Percentiles rank a stretch among this genome's conserved stretches.
phyloP scores from a whole-genome alignment of 768 basidiomycete genomes.

The Royoungia palumana region DNA sequence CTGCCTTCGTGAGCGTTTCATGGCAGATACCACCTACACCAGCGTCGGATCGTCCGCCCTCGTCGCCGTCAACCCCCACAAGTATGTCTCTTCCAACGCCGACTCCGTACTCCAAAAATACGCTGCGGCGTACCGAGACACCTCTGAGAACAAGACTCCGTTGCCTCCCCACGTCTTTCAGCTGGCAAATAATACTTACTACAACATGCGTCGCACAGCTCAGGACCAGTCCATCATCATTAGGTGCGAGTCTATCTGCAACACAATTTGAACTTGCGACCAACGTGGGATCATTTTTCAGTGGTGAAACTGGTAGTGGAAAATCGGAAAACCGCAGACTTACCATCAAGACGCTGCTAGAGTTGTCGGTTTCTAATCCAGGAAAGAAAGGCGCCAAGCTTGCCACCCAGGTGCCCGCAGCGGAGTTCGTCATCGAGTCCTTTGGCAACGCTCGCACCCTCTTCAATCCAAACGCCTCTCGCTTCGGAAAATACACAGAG shows the following conservation, averaged over 20 bases:
- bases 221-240: constrained; percentile 91
- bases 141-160: constrained; percentile 54
- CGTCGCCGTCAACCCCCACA: constrained; percentile 91
- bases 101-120: constrained; percentile 86
- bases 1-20: constrained; percentile 82
- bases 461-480: constrained; percentile 92
- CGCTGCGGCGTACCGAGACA: constrained; percentile 79
- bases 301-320: constrained; percentile 90
- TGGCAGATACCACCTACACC: constrained; percentile 81
- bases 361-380: constrained; percentile 80
- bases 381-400: constrained; percentile 96
- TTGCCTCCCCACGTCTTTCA: constrained; percentile 90
- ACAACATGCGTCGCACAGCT: constrained; percentile 90
- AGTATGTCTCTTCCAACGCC: constrained; percentile 78
- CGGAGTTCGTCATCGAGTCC: constrained; percentile 92
- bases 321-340: constrained; percentile 90
- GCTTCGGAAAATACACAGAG: constrained; percentile 97
- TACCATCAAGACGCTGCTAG: constrained; percentile 90
- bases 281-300: constrained; percentile 31
- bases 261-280: neutral
- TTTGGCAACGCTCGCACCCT: constrained; percentile 92
- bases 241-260: constrained; percentile 49
- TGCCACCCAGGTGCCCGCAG: constrained; percentile 79
- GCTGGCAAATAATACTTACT: constrained; percentile 87
- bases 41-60: constrained; percentile 64